Conservation (phyloP, 2,329 filamentous ascomycete genomes). For the Orbilia ellipsospora region DNA sequence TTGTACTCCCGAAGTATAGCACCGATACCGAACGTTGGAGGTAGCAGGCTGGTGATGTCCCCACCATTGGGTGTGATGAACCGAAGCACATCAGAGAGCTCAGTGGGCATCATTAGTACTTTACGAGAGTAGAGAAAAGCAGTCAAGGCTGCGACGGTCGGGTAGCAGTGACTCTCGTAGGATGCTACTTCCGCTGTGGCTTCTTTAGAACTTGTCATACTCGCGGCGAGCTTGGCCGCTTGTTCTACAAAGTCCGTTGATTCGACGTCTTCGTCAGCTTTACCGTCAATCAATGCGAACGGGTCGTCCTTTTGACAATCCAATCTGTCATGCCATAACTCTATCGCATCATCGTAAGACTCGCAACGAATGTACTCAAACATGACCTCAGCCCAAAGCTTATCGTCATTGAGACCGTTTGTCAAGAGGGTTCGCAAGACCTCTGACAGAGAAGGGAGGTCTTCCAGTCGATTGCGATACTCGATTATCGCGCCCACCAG, state of each 20-base stretch:
- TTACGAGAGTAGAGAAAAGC: conserved; percentile 33
- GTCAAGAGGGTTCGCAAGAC: conserved; percentile 25
- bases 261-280: not conserved
- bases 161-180: conserved; percentile 29
- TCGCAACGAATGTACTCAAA: conserved; percentile 46
- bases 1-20: conserved; percentile 29
- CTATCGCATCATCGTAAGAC: conserved; percentile 46
- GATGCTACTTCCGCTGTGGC: not conserved
- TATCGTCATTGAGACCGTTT: conserved; percentile 39
- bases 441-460: conserved; percentile 35
- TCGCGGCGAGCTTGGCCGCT: not conserved
- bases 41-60: conserved; percentile 30
- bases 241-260: not conserved
- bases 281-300: conserved; percentile 8
- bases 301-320: conserved; percentile 40
- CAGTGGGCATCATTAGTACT: conserved; percentile 35
- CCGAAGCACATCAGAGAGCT: conserved; percentile 31
- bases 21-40: conserved; percentile 23
- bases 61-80: conserved; percentile 38
- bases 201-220: not conserved
- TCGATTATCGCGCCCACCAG: conserved; percentile 26
- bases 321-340: conserved; percentile 33
- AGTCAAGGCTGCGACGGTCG: conserved; percentile 34
- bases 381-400: conserved; percentile 50
- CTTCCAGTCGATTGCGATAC: conserved; percentile 29